Conservation (phyloP, 371 early-diverging fungal genomes). For the Choanephora cucurbitarum region DNA sequence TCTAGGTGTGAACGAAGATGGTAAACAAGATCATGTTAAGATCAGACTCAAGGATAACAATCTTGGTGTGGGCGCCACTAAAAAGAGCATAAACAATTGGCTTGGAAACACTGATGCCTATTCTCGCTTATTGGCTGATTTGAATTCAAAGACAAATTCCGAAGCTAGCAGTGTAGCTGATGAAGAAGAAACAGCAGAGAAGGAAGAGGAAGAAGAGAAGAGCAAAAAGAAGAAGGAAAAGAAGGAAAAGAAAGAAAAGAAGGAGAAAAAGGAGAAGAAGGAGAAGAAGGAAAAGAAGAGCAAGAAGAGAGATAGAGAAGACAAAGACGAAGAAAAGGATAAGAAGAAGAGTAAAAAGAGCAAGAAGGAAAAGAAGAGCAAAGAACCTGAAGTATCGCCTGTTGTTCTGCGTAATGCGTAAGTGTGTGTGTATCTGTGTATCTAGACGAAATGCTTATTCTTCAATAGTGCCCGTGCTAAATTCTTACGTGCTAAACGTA, state of each 20-base stretch:
- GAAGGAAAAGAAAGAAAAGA: slow-evolving; percentile 29
- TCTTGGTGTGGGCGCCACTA: slow-evolving; percentile 87
- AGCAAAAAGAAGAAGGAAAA: slow-evolving; percentile 19
- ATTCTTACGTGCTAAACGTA: slow-evolving; percentile 70
- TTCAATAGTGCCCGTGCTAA: slow-evolving; percentile 65
- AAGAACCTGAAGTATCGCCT: slow-evolving; percentile 32
- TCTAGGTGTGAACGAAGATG: slow-evolving; percentile 87
- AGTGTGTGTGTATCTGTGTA: slow-evolving; percentile 30
- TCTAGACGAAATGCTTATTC: not conserved
- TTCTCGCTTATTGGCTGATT: slow-evolving; percentile 75
- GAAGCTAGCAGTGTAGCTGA: slow-evolving; percentile 42
- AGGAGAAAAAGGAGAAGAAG: slow-evolving; percentile 29
- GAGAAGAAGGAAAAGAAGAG: slow-evolving; percentile 34
- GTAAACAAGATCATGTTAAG: slow-evolving; percentile 77
- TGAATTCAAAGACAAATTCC: slow-evolving; percentile 58
- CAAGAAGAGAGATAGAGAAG: slow-evolving; percentile 41
- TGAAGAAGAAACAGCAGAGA: slow-evolving; percentile 32
- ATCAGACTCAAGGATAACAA: slow-evolving; percentile 78
- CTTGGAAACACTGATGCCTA: slow-evolving; percentile 90
- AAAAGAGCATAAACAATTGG: slow-evolving; percentile 90
- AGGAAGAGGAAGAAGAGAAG: slow-evolving; percentile 25
- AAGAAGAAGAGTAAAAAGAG: slow-evolving; percentile 33
- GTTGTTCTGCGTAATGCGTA: slow-evolving; percentile 57
- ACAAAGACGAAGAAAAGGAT: slow-evolving; percentile 30
- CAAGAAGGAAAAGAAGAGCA: slow-evolving; percentile 26